Evolutionary conservation across 2,329 filamentous ascomycete genomes (phyloP).

Genomic region (Trichoderma aggressivum): DNA sequence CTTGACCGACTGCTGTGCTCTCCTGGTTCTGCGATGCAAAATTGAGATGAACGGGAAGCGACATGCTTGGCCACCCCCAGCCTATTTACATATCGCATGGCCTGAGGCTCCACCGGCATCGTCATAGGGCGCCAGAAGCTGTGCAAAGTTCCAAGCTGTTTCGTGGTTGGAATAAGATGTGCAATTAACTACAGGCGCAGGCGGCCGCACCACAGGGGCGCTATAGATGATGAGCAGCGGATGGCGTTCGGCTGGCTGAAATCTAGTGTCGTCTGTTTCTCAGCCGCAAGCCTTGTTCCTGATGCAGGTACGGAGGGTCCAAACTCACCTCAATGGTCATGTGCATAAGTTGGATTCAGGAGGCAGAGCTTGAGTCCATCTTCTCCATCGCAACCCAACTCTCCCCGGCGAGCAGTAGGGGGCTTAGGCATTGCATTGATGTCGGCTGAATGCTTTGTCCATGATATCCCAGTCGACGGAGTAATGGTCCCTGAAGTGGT

Average conservation of each 20-base stretch:
- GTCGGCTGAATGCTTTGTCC: neutral
- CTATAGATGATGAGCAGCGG: neutral
- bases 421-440: neutral
- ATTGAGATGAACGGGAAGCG: constrained; percentile 15
- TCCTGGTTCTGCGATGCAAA: constrained; percentile 1
- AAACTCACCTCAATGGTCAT: neutral
- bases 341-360: neutral
- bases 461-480: neutral
- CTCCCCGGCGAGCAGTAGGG: neutral
- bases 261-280: neutral
- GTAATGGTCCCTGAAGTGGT: constrained; percentile 1
- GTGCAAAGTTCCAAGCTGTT: neutral
- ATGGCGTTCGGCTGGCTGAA: neutral
- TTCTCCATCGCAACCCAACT: neutral
- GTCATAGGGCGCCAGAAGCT: constrained; percentile 13
- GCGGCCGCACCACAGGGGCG: constrained; percentile 1
- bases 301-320: neutral
- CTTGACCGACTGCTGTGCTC: constrained; percentile 11
- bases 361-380: neutral
- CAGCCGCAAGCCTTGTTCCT: constrained; percentile 14
- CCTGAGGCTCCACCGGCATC: constrained; percentile 12
- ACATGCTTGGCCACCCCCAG: neutral
- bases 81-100: constrained; percentile 6
- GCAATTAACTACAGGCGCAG: constrained; percentile 13
- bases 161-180: neutral